Evolutionary conservation across 768 basidiomycete genomes (phyloP), one percentile per base, ranked within the genome.

Genomic region (Kwoniella dendrophila): DNA sequence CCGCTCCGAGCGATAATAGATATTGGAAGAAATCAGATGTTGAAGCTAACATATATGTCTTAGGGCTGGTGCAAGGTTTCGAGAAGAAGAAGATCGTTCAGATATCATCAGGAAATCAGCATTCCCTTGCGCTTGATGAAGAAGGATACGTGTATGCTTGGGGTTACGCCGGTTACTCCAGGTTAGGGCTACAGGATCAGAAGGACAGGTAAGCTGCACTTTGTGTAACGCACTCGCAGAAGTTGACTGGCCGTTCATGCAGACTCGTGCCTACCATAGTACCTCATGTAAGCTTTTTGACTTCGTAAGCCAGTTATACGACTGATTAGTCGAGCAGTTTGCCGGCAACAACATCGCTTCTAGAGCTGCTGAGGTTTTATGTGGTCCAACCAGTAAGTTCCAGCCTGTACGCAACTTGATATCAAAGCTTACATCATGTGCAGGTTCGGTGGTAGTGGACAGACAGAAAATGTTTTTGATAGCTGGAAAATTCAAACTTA

Each of bases 71-170:
- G 60, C 88, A 84, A 70, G 76, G 73, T 2, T 82, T 97, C 20
- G 84, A 87, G 16, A 88, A 85, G 33, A 89, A 87, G 76, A 87
- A 85, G 62, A 90, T 98, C 57, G 83, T 86, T 0, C 83, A 92
- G 70, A 89, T 98, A 63, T 84, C 88, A 0, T 91, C 87, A 33
- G 95, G 93, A 0, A 87, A 88, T 51, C 91, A 96, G 71, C 95
- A 98, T 75, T 86, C 84, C 67, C 80, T 94, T 51, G 91, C 92
- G 0, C 77, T 96, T 3, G 91, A 90, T 76, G 81, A 83, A 4
- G 84, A 87, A 1, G 79, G 78, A 0, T 73, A 65, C 48, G 73
- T 76, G 11, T 79, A 68, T 54, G 68, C 69, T 32, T 74, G 73
- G 72, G 74, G 75, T 10, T 76, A 63, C 56, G 68, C 70, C 36